Base-by-base conservation (phyloP, 2,329 filamentous ascomycete genomes). In the Alternaria consortialis region DNA sequence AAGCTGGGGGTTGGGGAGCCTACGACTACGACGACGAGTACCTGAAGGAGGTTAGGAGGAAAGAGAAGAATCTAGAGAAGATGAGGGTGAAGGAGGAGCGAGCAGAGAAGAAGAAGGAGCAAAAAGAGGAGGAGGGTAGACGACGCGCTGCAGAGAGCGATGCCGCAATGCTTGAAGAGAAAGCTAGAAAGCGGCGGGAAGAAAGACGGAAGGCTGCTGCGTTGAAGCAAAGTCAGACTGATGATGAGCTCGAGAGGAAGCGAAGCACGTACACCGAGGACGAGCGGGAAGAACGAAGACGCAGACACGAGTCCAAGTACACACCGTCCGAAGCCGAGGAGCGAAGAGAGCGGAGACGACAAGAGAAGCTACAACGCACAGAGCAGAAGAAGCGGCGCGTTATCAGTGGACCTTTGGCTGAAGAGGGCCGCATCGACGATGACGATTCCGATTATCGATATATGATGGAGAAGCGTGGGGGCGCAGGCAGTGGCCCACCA, bases 321-420 rank as follows among this genome's bases (percentile, higher is more conserved):
- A 74, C 79, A 69, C 68, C 76, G 67, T 70, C 76, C 81, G 74
- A 75, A 48, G 51, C 66, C 4, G 73, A 83, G 37, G 75, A 74
- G 65, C 74, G 68, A 50, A 77, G 74, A 50, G 76, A 79, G 66
- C 77, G 72, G 54, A 81, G 56, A 67, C 75, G 79, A 66, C 84
- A 82, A 71, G 72, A 69, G 55, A 77, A 70, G 62, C 68, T 79
- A 72, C 62, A 68, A 46, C 61, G 65, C 40, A 71, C 65, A 7
- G 66, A 73, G 65, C 63, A 72, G 60, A 77, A 74, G 59, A 79
- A 80, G 58, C 65, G 76, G 57, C 74, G 83, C 39, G 77, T 84
- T 2, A 74, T 82, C 27, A 85, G 83, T 65, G 83, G 83, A 0
- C 81, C 82, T 20, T 65, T 79, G 46, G 75, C 83, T 23, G 83